Evolutionary conservation across 345 rosid species (phyloP).

Genomic region (Brassica napus): DNA sequence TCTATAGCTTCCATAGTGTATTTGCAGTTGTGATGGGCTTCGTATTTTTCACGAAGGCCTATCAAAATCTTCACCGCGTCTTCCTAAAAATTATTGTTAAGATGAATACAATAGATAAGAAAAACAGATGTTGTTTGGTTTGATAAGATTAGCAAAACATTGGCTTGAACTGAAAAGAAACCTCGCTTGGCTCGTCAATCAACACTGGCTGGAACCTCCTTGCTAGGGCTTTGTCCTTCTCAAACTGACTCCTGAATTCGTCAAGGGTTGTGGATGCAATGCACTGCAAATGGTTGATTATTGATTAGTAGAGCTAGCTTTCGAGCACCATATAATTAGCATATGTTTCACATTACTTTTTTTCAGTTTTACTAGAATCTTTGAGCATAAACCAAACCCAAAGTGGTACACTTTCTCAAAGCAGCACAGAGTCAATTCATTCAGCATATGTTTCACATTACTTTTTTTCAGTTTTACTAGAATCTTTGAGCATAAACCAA

Average conservation of each 20-base stretch:
- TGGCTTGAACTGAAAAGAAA: conserved; percentile 33
- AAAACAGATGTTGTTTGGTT: not conserved
- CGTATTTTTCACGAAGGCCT: conserved; percentile 89
- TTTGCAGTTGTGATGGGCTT: conserved; percentile 85
- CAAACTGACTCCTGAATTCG: conserved; percentile 82
- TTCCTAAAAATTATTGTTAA: conserved; percentile 55
- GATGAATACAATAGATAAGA: conserved; percentile 29
- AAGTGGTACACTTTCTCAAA: conserved; percentile 8
- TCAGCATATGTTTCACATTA: not conserved
- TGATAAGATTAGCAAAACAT: conserved; percentile 7
- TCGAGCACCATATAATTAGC: conserved; percentile 6
- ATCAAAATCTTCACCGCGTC: conserved; percentile 82
- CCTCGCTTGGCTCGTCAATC: conserved; percentile 93
- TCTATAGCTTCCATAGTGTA: conserved; percentile 81
- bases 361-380: not conserved
- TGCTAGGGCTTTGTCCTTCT: conserved; percentile 93
- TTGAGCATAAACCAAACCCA: not conserved
- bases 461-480: not conserved
- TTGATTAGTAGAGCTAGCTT: conserved; percentile 14
- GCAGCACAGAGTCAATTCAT: conserved; percentile 15
- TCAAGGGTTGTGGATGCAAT: conserved; percentile 92
- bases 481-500: not conserved
- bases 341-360: not conserved
- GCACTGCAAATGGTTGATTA: conserved; percentile 62
- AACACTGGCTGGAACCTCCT: conserved; percentile 93